Evolutionary conservation across 2,329 filamentous ascomycete genomes (phyloP).

Genomic region (Conoideocrella luteorostrata): DNA sequence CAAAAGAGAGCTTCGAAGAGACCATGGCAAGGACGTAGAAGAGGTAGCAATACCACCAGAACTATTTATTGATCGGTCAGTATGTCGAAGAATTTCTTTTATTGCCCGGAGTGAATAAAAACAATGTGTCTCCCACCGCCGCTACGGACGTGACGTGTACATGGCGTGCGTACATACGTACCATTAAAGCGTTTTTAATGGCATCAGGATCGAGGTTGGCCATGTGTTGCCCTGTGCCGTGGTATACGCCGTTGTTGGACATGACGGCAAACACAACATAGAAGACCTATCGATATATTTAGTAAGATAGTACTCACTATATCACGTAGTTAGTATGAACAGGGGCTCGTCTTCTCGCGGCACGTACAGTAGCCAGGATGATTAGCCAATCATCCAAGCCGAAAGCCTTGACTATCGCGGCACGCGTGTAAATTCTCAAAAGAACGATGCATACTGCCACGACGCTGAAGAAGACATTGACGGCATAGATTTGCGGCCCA

Average conservation of each 20-base stretch:
- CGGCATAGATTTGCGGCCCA: constrained; percentile 13
- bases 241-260: constrained; percentile 23
- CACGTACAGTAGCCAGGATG: neutral
- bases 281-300: constrained; percentile 17
- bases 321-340: neutral
- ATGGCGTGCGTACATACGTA: constrained; percentile 16
- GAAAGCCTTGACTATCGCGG: neutral
- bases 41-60: constrained; percentile 32
- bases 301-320: neutral
- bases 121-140: neutral
- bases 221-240: constrained; percentile 35
- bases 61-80: no score
- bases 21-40: constrained; percentile 30
- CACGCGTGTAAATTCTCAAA: constrained; percentile 6
- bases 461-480: constrained; percentile 18
- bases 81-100: neutral
- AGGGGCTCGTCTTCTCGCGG: neutral
- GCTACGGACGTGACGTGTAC: neutral
- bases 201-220: constrained; percentile 21
- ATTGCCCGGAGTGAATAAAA: neutral
- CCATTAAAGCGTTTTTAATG: constrained; percentile 28
- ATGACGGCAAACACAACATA: constrained; percentile 30
- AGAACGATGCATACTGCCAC: constrained; percentile 15
- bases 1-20: constrained; percentile 34
- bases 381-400: constrained; percentile 5